Evolutionary conservation across 2,329 filamentous ascomycete genomes (phyloP).

Genomic region (Epichloe uncinata): DNA sequence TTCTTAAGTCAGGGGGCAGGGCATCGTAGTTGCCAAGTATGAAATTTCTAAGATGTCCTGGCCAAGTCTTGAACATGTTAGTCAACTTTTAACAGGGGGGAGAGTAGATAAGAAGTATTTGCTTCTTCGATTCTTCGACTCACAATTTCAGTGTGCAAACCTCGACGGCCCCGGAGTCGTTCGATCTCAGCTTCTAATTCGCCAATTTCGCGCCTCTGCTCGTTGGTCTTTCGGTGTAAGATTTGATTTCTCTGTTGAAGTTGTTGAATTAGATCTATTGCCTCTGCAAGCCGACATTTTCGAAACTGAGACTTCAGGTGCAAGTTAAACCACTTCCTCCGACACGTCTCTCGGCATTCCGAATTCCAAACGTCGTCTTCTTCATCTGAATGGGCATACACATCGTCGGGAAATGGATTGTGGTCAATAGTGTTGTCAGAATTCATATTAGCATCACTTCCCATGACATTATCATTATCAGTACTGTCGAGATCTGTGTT

Average conservation of each 20-base stretch:
- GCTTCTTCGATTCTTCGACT: neutral
- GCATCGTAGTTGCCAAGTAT: rapidly evolving
- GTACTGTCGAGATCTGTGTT: no score
- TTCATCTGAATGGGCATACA: neutral
- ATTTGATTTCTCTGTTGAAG: neutral
- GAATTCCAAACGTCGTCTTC: neutral
- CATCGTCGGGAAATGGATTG: neutral
- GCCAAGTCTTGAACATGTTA: conserved; percentile 1
- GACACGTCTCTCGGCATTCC: neutral
- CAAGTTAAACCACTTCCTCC: neutral
- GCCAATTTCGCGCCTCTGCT: neutral
- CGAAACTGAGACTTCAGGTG: neutral
- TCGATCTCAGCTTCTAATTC: neutral
- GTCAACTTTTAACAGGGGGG: neutral
- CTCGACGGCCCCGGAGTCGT: neutral
- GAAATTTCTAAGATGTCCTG: neutral
- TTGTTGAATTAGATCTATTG: neutral
- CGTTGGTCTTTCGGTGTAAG: no score
- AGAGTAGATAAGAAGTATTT: neutral
- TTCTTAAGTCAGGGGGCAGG: neutral
- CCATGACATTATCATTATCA: no score
- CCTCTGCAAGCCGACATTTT: neutral
- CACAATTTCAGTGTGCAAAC: neutral
- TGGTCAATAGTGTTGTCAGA: neutral
- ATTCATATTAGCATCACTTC: neutral